Conservation (phyloP, 352 stramenopile species). For the Pilasporangium apinafurcum region DNA sequence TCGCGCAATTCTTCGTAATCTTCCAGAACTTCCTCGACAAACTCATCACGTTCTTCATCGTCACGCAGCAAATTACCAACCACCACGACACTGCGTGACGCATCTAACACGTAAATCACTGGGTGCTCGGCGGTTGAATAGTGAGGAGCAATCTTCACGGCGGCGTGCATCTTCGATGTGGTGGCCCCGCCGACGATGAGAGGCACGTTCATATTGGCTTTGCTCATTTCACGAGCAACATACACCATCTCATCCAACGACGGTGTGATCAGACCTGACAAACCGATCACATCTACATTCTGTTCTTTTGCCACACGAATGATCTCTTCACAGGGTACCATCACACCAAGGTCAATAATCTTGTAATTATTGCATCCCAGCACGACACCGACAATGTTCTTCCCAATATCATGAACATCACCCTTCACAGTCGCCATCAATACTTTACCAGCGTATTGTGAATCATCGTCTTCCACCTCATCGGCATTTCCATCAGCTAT, state of each 20-base stretch:
- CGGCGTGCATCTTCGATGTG: constrained; percentile 97
- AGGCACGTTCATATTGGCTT: constrained; percentile 91
- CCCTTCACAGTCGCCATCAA: constrained; percentile 98
- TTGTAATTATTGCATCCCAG: constrained; percentile 99
- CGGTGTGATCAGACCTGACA: constrained; percentile 97
- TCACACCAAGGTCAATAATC: constrained; percentile 95
- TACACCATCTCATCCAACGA: constrained; percentile 98
- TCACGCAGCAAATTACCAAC: constrained; percentile 88
- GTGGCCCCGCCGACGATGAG: constrained; percentile 96
- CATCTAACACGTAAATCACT: constrained; percentile 98
- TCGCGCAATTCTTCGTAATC: constrained; percentile 91
- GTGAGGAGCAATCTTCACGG: constrained; percentile 96
- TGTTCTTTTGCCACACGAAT: constrained; percentile 50
- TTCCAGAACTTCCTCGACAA: constrained; percentile 92
- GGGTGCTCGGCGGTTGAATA: constrained; percentile 94
- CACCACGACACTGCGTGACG: constrained; percentile 93
- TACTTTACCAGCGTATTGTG: constrained; percentile 88
- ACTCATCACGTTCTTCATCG: constrained; percentile 89
- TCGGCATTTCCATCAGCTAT: constrained; percentile 74
- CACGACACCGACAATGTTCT: constrained; percentile 98
- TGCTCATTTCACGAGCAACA: constrained; percentile 94
- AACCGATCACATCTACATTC: constrained; percentile 95
- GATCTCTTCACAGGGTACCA: constrained; percentile 91
- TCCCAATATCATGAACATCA: constrained; percentile 98
- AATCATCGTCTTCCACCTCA: constrained; percentile 73